phyloP scores from a whole-genome alignment of 192 early-diverging fungal genomes.

The Lunasporangiospora selenospora region DNA sequence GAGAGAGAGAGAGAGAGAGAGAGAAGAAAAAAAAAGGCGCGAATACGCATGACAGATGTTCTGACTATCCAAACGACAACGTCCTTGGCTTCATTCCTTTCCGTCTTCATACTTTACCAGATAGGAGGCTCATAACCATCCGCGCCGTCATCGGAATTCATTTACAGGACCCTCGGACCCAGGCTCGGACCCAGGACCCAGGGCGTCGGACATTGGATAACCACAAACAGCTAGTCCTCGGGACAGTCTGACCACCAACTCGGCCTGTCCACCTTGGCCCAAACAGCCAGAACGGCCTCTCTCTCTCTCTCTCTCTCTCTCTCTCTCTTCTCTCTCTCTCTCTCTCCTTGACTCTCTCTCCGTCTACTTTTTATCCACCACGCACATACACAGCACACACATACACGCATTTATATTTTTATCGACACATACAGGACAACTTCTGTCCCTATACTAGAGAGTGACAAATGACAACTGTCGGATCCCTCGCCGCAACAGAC shows the following conservation, averaged over 20 bases:
- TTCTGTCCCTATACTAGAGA: background rate
- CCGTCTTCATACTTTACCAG: background rate
- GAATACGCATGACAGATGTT: conserved; percentile 5
- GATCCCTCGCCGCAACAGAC: conserved; percentile 18
- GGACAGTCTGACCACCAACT: no score
- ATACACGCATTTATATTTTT: background rate
- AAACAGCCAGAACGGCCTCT: no score
- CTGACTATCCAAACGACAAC: background rate
- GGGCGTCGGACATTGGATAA: no score
- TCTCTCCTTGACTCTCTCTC: background rate
- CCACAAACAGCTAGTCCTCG: no score
- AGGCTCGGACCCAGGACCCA: background rate
- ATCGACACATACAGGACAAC: background rate
- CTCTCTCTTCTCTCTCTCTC: conserved; percentile 4
- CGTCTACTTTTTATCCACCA: background rate
- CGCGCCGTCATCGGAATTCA: no score
- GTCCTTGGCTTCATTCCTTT: background rate
- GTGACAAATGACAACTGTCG: conserved; percentile 14
- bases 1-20: conserved; percentile 2
- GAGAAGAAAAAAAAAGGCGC: conserved; percentile 11
- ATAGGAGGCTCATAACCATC: conserved; percentile 4
- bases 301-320: background rate
- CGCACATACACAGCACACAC: background rate
- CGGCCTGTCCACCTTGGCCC: no score
- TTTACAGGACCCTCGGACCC: background rate